A percentile compares a stretch with the other conserved stretches of the same genome.
Evolutionary conservation across 108 stramenopile species (phyloP).

Genomic region (Parietichytrium sp.): DNA sequence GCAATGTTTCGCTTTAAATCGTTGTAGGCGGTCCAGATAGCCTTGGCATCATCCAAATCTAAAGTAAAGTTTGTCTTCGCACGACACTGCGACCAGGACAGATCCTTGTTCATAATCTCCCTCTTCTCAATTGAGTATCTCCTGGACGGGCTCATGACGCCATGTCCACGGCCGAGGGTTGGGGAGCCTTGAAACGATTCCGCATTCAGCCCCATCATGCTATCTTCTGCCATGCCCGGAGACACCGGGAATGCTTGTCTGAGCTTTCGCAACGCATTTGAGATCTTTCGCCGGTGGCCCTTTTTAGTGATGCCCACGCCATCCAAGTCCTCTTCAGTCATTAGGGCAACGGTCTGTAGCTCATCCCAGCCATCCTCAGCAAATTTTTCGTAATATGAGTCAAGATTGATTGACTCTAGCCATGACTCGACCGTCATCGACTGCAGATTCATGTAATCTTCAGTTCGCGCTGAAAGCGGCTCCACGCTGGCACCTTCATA

Average conservation of each 20-base stretch:
- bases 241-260: neutral
- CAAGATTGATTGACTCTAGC: neutral
- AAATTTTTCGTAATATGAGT: neutral
- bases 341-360: neutral
- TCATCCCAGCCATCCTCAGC: conserved; percentile 28
- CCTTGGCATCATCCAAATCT: conserved; percentile 24
- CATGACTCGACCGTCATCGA: neutral
- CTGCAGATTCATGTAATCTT: neutral
- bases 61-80: neutral
- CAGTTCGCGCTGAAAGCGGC: neutral
- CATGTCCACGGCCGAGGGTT: neutral
- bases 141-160: neutral
- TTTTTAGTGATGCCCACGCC: neutral
- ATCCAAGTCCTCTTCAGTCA: neutral
- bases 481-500: neutral
- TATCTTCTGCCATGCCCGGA: neutral
- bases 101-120: conserved; percentile 12
- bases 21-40: neutral
- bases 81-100: conserved; percentile 11
- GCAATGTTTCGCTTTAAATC: neutral
- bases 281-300: conserved; percentile 7
- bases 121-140: neutral
- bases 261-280: neutral
- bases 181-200: neutral
- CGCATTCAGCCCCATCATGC: neutral